Evolutionary conservation across 352 stramenopile species (phyloP).

Genomic region (Phytophthora lateralis): DNA sequence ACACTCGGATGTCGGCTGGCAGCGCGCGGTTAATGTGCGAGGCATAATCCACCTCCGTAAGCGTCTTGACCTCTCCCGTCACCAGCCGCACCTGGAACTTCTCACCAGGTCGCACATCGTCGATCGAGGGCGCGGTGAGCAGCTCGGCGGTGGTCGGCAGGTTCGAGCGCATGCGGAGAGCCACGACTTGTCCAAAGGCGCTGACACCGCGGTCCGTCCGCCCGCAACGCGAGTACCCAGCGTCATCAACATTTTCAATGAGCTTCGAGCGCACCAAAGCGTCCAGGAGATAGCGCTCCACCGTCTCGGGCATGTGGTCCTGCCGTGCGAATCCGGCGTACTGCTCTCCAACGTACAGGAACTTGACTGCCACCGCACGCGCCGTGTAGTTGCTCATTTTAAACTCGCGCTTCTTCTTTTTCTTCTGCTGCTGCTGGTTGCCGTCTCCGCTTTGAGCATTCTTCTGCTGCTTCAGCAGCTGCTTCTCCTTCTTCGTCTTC

Average conservation of each 20-base stretch:
- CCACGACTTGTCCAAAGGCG: constrained; percentile 84
- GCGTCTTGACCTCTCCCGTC: constrained; percentile 62
- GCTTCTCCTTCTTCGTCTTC: constrained; percentile 37
- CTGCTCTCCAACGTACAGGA: constrained; percentile 87
- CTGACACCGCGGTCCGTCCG: constrained; percentile 97
- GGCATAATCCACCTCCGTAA: constrained; percentile 95
- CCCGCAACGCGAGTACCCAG: constrained; percentile 95
- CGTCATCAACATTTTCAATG: constrained; percentile 82
- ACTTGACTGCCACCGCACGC: constrained; percentile 80
- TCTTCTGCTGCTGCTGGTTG: constrained; percentile 42
- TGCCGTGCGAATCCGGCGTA: constrained; percentile 90
- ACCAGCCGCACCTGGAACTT: constrained; percentile 68
- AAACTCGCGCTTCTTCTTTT: constrained; percentile 75
- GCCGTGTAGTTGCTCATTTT: constrained; percentile 79
- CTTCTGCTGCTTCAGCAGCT: constrained; percentile 26
- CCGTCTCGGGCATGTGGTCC: constrained; percentile 91
- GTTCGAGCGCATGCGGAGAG: constrained; percentile 75
- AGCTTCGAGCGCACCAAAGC: constrained; percentile 93
- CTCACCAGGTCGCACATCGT: constrained; percentile 65
- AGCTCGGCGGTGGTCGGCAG: constrained; percentile 66
- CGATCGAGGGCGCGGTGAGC: constrained; percentile 64
- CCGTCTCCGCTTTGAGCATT: constrained; percentile 15
- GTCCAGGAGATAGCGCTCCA: constrained; percentile 95
- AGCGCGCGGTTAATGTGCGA: constrained; percentile 97
- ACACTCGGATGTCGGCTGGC: constrained; percentile 88